A percentile compares a stretch with the other conserved stretches of the same genome.
Evolutionary conservation across 1,284 basidiomycete species (phyloP).

Genomic region (Rhodotorula mucilaginosa): DNA sequence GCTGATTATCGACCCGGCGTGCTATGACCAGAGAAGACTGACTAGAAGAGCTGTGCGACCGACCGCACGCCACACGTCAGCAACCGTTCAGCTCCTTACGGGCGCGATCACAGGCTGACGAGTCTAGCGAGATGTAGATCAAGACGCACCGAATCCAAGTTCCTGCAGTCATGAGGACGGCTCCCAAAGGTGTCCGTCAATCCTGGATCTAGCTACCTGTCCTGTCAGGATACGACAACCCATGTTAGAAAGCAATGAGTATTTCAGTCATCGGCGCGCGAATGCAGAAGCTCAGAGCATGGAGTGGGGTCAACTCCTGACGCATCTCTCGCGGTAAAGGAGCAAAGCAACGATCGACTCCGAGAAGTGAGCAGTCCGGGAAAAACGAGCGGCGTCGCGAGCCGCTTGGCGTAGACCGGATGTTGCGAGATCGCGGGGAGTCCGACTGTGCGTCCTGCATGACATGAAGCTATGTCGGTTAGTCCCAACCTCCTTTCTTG

Average conservation of each 20-base stretch:
- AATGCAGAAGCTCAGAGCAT: fast-evolving
- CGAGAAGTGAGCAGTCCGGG: slow-evolving; percentile 31
- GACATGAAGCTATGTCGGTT: too few relatives aligned
- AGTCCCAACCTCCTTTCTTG: too few relatives aligned
- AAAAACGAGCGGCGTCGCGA: slow-evolving; percentile 29
- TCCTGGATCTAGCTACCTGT: slow-evolving; percentile 23
- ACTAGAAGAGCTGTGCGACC: too few relatives aligned
- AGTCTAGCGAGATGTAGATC: too few relatives aligned
- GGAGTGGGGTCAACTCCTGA: neutral
- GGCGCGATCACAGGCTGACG: too few relatives aligned
- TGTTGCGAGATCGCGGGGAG: slow-evolving; percentile 37
- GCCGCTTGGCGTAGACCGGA: slow-evolving; percentile 26
- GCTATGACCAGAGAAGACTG: too few relatives aligned
- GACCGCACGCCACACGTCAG: too few relatives aligned
- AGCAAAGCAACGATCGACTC: slow-evolving; percentile 34
- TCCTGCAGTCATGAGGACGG: slow-evolving; percentile 32
- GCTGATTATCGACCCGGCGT: too few relatives aligned
- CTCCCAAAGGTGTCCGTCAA: slow-evolving; percentile 35
- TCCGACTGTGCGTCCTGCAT: slow-evolving; percentile 4
- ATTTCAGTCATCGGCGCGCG: neutral
- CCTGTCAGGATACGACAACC: neutral
- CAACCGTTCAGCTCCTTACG: too few relatives aligned
- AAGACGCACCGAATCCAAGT: slow-evolving; percentile 22
- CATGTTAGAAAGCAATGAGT: too few relatives aligned
- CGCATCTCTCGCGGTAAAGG: slow-evolving; percentile 26